phyloP scores from a whole-genome alignment of 1,284 basidiomycete species.

The Meripilus lineatus region DNA sequence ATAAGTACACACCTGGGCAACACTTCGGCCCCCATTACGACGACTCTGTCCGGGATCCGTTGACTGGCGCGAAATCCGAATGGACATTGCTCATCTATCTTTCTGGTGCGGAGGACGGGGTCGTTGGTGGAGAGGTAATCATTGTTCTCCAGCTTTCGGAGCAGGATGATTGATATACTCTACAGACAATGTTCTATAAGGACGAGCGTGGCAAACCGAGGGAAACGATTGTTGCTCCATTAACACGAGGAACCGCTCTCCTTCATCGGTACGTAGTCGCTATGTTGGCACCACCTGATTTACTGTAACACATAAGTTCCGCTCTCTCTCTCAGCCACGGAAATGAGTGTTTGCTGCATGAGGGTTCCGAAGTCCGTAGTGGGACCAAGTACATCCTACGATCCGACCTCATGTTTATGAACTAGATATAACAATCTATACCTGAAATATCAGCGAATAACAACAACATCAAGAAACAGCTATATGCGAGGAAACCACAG shows the following conservation, averaged over 20 bases:
- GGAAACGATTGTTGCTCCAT: slow-evolving; percentile 51
- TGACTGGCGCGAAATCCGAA: slow-evolving; percentile 58
- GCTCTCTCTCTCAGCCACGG: slow-evolving; percentile 49
- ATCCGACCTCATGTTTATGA: slow-evolving; percentile 71
- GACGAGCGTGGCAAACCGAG: slow-evolving; percentile 45
- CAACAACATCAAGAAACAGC: slow-evolving; percentile 1
- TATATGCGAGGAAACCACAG: neutral
- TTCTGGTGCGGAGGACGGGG: slow-evolving; percentile 65
- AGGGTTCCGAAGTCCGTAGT: slow-evolving; percentile 61
- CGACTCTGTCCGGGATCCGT: slow-evolving; percentile 55
- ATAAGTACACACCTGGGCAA: slow-evolving; percentile 62
- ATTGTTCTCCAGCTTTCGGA: neutral
- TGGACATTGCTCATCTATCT: slow-evolving; percentile 83
- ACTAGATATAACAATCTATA: slow-evolving; percentile 16
- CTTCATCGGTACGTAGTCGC: slow-evolving; percentile 60
- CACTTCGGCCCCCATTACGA: slow-evolving; percentile 77
- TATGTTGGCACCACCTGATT: neutral
- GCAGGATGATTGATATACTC: neutral
- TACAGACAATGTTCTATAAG: slow-evolving; percentile 69
- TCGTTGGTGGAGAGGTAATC: slow-evolving; percentile 69
- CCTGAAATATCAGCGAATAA: neutral
- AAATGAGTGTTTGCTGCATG: slow-evolving; percentile 72
- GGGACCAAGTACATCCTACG: slow-evolving; percentile 77
- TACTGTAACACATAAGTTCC: slow-evolving; percentile 26
- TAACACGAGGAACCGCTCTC: slow-evolving; percentile 65